Percentiles rank a stretch among this genome's conserved stretches.
Conservation (phyloP, 257 asterid genomes). For the Prunella vulgaris region DNA sequence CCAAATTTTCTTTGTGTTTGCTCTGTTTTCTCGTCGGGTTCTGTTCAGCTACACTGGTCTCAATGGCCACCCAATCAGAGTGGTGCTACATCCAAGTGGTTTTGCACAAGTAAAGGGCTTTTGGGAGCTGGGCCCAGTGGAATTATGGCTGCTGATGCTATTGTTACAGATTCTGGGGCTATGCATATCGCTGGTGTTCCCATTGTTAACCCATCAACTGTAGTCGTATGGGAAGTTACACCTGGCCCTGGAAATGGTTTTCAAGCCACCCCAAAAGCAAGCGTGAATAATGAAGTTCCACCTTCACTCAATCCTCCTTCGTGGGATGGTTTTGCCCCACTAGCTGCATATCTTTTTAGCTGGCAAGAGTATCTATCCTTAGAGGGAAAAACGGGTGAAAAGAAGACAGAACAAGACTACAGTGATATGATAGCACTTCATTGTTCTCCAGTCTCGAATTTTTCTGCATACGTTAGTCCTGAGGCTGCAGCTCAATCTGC, state of each 20-base stretch:
- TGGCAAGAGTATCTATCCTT: slow-evolving; percentile 88
- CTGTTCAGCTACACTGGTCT: slow-evolving; percentile 97
- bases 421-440: slow-evolving; percentile 80
- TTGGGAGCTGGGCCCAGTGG: slow-evolving; percentile 99
- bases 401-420: slow-evolving; percentile 63
- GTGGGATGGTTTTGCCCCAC: slow-evolving; percentile 94
- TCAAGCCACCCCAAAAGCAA: slow-evolving; percentile 78
- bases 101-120: slow-evolving; percentile 95
- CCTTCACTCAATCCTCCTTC: slow-evolving; percentile 92
- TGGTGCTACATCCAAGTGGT: slow-evolving; percentile 78
- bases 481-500: slow-evolving; percentile 98
- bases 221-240: slow-evolving; percentile 99
- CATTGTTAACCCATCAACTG: slow-evolving; percentile 95
- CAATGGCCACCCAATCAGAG: slow-evolving; percentile 90
- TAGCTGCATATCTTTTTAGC: slow-evolving; percentile 93
- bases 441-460: slow-evolving; percentile 97
- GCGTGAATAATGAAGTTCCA: slow-evolving; percentile 63
- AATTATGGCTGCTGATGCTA: slow-evolving; percentile 99
- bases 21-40: slow-evolving; percentile 97
- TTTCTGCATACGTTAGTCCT: slow-evolving; percentile 98
- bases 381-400: slow-evolving; percentile 79
- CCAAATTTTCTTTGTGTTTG: slow-evolving; percentile 97
- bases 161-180: slow-evolving; percentile 96
- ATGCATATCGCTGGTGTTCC: slow-evolving; percentile 99
- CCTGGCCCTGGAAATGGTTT: slow-evolving; percentile 99